Evolutionary conservation across 208 protist species (phyloP).

Genomic region (Naegleria fowleri): DNA sequence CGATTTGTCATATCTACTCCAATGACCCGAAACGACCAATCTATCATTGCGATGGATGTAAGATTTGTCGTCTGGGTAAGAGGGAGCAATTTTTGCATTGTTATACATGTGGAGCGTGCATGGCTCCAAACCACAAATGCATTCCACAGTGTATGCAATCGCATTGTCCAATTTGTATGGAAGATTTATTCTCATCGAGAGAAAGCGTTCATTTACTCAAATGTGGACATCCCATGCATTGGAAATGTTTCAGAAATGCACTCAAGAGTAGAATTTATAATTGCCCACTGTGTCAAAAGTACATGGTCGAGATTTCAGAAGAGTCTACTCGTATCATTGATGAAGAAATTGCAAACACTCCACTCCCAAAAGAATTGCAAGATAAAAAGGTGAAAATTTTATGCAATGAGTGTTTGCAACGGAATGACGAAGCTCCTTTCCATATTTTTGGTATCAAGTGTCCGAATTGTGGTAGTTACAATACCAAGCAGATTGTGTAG

Average conservation of each 20-base stretch:
- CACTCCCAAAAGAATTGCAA: neutral
- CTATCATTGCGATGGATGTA: slow-evolving; percentile 8
- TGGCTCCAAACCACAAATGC: neutral
- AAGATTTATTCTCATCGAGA: neutral
- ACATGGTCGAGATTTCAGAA: neutral
- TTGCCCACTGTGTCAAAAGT: neutral
- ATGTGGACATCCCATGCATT: slow-evolving; percentile 5
- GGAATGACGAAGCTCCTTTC: neutral
- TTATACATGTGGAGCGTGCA: neutral
- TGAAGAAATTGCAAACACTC: neutral
- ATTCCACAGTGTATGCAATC: neutral
- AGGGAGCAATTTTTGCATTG: neutral
- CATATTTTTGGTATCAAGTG: slow-evolving; percentile 2
- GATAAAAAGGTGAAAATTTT: neutral
- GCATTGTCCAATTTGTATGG: slow-evolving; percentile 1
- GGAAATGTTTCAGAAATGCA: neutral
- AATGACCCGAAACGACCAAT: neutral
- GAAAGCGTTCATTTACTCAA: neutral
- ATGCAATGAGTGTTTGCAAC: neutral
- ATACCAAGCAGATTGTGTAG: neutral
- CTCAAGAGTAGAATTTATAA: neutral
- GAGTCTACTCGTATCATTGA: neutral
- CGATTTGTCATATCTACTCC: neutral
- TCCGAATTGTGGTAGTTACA: slow-evolving; percentile 1
- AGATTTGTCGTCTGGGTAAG: neutral